Conservation (phyloP, 805 yeast genomes). For the Saturnispora quitensis region DNA sequence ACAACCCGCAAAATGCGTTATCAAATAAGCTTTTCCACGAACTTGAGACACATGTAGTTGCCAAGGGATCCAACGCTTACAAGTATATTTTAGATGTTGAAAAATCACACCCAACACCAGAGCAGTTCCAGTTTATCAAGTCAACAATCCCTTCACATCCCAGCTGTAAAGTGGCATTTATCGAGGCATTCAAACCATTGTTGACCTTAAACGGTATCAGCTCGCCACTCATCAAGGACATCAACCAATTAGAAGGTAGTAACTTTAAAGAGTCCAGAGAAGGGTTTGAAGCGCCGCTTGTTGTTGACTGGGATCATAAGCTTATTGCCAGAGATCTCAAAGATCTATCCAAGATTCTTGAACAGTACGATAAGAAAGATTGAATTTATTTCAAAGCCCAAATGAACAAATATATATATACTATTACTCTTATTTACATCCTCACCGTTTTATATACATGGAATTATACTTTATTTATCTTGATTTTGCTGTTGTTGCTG, state of each 20-base stretch:
- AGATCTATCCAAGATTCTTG: slow-evolving; percentile 36
- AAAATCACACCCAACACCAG: slow-evolving; percentile 21
- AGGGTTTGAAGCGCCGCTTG: slow-evolving; percentile 35
- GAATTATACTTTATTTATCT: neutral
- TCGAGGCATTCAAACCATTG: slow-evolving; percentile 22
- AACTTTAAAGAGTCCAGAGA: slow-evolving; percentile 7
- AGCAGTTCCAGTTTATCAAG: slow-evolving; percentile 26
- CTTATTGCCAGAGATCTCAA: slow-evolving; percentile 42
- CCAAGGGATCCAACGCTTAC: slow-evolving; percentile 10
- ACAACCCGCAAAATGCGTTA: slow-evolving; percentile 19
- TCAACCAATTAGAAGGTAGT: neutral
- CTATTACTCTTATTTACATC: neutral
- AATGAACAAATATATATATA: neutral
- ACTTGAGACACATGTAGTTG: slow-evolving; percentile 10
- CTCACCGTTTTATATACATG: neutral
- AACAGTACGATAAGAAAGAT: slow-evolving; percentile 24
- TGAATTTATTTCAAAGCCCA: neutral
- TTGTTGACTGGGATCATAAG: slow-evolving; percentile 57
- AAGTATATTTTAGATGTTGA: slow-evolving; percentile 21
- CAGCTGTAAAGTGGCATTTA: slow-evolving; percentile 22
- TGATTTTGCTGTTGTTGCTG: neutral
- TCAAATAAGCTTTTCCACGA: slow-evolving; percentile 13
- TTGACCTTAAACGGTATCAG: slow-evolving; percentile 11
- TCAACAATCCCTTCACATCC: slow-evolving; percentile 22
- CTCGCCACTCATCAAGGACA: slow-evolving; percentile 14